Percentiles rank a stretch among this genome's conserved stretches.
Conservation (phyloP, 225 moss, liverwort and hornwort genomes). For the Bryoerythrophyllum caledonicum region DNA sequence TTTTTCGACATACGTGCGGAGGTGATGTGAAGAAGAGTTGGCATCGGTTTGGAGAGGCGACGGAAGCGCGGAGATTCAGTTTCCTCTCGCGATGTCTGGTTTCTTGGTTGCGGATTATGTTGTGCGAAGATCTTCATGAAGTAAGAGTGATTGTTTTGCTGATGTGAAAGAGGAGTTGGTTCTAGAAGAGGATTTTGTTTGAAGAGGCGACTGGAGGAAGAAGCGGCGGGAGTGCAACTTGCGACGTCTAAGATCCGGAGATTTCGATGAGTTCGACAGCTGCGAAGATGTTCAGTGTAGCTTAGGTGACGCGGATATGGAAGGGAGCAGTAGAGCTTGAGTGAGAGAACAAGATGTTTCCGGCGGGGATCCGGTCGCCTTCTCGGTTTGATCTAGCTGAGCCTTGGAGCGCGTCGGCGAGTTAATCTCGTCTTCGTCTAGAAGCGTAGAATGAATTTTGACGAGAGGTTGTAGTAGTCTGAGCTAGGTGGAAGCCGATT, state of each 20-base stretch:
- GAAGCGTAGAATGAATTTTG: slow-evolving; percentile 14
- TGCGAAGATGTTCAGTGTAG: background rate
- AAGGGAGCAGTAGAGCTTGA: slow-evolving; percentile 11
- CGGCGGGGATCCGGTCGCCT: slow-evolving; percentile 6
- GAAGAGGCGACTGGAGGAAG: background rate
- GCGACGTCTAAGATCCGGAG: slow-evolving; percentile 4
- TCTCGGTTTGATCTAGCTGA: slow-evolving; percentile 22
- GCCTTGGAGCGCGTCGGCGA: background rate
- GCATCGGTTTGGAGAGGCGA: too few relatives aligned
- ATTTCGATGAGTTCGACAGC: background rate
- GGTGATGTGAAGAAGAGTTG: too few relatives aligned
- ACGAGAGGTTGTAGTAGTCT: slow-evolving; percentile 15
- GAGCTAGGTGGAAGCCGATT: slow-evolving; percentile 5
- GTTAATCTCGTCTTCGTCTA: slow-evolving; percentile 12
- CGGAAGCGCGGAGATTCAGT: too few relatives aligned
- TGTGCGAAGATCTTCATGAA: too few relatives aligned
- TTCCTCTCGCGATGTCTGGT: too few relatives aligned
- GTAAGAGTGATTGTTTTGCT: too few relatives aligned
- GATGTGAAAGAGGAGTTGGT: background rate
- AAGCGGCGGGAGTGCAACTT: slow-evolving; percentile 9
- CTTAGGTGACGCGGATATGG: slow-evolving; percentile 4
- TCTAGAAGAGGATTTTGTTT: background rate
- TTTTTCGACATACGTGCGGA: too few relatives aligned
- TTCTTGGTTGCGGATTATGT: too few relatives aligned
- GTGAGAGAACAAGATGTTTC: background rate